Conservation (phyloP, 257 asterid species). For the Solanum sitiens region DNA sequence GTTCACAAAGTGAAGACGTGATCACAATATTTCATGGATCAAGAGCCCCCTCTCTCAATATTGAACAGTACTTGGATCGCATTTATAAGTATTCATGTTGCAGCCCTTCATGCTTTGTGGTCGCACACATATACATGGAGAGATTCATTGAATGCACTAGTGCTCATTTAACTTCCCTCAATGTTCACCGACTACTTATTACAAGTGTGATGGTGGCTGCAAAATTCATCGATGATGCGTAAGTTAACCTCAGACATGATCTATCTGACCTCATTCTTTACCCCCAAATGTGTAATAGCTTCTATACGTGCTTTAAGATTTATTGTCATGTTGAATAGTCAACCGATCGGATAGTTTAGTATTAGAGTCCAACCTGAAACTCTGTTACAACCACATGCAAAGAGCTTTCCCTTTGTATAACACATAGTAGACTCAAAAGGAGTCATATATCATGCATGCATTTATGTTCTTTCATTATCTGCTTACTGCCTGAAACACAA, state of each 20-base stretch:
- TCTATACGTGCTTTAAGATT: background rate
- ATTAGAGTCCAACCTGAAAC: background rate
- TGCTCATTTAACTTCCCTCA: slow-evolving; percentile 49
- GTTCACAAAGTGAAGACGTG: slow-evolving; percentile 33
- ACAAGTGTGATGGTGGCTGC: slow-evolving; percentile 94
- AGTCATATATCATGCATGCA: background rate
- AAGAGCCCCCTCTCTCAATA: slow-evolving; percentile 60
- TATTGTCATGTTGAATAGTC: background rate
- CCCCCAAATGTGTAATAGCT: background rate
- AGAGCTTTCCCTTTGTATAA: background rate
- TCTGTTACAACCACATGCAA: background rate
- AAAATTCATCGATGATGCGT: slow-evolving; percentile 90
- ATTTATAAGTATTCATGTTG: slow-evolving; percentile 81
- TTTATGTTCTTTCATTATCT: background rate
- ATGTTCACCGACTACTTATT: slow-evolving; percentile 74
- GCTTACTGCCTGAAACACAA: background rate
- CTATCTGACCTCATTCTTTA: background rate
- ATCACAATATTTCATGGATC: slow-evolving; percentile 75
- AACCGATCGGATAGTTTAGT: background rate
- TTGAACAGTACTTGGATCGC: slow-evolving; percentile 69
- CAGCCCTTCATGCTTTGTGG: slow-evolving; percentile 84
- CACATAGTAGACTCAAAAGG: background rate
- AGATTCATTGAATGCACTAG: slow-evolving; percentile 46
- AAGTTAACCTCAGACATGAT: slow-evolving; percentile 18
- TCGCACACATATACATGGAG: slow-evolving; percentile 69